A percentile compares a stretch with the other conserved stretches of the same genome.
phyloP scores from a whole-genome alignment of 768 basidiomycete species.

The Kwoniella dendrophila region DNA sequence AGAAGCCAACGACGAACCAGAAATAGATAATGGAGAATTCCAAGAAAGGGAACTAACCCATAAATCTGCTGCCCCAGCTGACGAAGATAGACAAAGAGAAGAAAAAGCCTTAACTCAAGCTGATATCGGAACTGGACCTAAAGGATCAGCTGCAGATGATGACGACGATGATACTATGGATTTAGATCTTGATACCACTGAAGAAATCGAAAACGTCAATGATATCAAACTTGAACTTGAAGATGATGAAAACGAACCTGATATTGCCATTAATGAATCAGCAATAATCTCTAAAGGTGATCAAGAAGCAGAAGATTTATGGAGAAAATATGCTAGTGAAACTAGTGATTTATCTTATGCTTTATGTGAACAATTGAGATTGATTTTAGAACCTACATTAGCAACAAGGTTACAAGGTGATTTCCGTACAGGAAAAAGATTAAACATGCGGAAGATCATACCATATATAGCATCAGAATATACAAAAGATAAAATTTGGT shows the following conservation, averaged over 20 bases:
- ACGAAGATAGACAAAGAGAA: slow-evolving; percentile 24
- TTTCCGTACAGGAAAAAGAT: slow-evolving; percentile 93
- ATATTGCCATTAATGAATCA: slow-evolving; percentile 65
- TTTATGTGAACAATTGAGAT: slow-evolving; percentile 92
- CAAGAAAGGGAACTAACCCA: slow-evolving; percentile 14
- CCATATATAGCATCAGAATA: slow-evolving; percentile 97
- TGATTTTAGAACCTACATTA: slow-evolving; percentile 91
- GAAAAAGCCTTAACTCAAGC: slow-evolving; percentile 57
- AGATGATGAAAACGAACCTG: slow-evolving; percentile 54
- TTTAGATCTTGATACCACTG: slow-evolving; percentile 63
- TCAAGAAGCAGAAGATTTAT: slow-evolving; percentile 68
- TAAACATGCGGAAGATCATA: slow-evolving; percentile 99
- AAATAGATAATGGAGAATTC: slow-evolving; percentile 25
- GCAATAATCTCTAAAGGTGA: slow-evolving; percentile 58
- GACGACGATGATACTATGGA: slow-evolving; percentile 51
- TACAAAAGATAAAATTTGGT: slow-evolving; percentile 99
- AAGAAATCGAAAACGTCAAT: slow-evolving; percentile 46
- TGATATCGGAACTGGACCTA: slow-evolving; percentile 40
- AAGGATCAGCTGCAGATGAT: slow-evolving; percentile 30
- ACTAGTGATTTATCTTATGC: slow-evolving; percentile 88
- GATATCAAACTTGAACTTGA: slow-evolving; percentile 46
- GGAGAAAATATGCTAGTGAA: slow-evolving; percentile 86
- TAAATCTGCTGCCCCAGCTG: slow-evolving; percentile 13
- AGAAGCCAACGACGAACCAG: slow-evolving; percentile 23
- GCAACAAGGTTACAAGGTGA: slow-evolving; percentile 94